Base-by-base conservation (phyloP, 139 green algal genomes). In the Tetraselmis striata region DNA sequence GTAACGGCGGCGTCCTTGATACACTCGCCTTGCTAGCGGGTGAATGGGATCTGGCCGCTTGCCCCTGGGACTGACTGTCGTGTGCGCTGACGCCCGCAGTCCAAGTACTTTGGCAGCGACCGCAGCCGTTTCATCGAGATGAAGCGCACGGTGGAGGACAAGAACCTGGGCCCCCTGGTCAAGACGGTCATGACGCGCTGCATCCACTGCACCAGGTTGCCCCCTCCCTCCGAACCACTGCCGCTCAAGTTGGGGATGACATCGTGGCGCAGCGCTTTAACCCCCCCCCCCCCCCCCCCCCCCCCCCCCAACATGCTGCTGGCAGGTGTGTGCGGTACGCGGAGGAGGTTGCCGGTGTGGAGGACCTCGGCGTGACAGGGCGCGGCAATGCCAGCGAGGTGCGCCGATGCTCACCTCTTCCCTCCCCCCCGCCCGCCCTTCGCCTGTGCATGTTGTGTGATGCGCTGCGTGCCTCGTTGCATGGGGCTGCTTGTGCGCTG, bases 121-220 rank as follows among this genome's bases (percentile, higher is more conserved):
- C 85, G 95, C 26, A 87, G 89, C 23, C 91, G 97, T 2, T 99
- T 99, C 88, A 90, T 88, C 0, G 97, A 98, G 90, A 90, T 89
- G 45, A 98, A 98, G 89, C 91, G 97, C 26, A 85, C 89, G 1
- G 95, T 99, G 29, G 86, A 94, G 31, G 97, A 99, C 90, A 99
- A 99, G 89, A 97, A 98, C 87, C 88, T 98, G 59, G 96, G 95
- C 1, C 95, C 96, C 0, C 88, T 99, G 80, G 96, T 99, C 11
- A 98, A 99, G 92, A 99, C 96, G 58, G 95, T 99, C 58, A 99
- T 99, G 97, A 99, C 95, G 59, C 88, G 94, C 29, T 98, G 94
- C 88, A 97, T 98, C 86, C 94, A 98, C 87, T 97, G 94, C 89
- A 97, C 94, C 1, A 87, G 45, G 45, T 67, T 5, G 18, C 45